Base-by-base conservation (phyloP, 768 basidiomycete genomes). In the Termitomyces sp. region DNA sequence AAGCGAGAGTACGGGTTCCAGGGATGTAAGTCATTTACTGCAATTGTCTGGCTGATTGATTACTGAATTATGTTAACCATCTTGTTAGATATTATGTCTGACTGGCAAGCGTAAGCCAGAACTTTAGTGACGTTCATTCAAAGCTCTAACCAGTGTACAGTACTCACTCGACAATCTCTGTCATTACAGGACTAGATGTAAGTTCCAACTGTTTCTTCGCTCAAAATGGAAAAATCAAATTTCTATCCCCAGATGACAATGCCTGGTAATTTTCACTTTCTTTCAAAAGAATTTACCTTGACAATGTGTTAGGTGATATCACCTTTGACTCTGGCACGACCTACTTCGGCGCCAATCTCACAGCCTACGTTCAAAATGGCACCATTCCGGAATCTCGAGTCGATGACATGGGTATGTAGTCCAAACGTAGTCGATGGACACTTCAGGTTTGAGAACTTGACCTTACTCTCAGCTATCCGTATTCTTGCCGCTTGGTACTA, bases 361-460 rank as follows among this genome's bases (percentile, higher is more conserved):
- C 85, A 0, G 75, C 75, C 27, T 85, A 77, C 48, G 90, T 95
- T 17, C 71, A 79, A 46, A 89, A 93, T 66, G 85, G 85, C 40
- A 85, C 83, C 3, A 88, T 95, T 51, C 78, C 87, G 0, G 75
- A 78, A 60, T 66, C 76, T 3, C 82, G 90, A 5, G 70, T 90
- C 5, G 84, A 87, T 54, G 92, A 95, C 66, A 92, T 93, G 89
- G 85, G 83, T 71, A n/a, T n/a, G n/a, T n/a, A n/a, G n/a, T n/a
- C n/a, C n/a, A n/a, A n/a, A 68, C 65, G 64, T 73, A 73, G 58
- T 71, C 29, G 3, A 44, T 38, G 3, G 11, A 16, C 27, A 11
- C 17, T 37, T 32, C 27, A 23, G 1, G 45, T 40, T 21, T 41
- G 10, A 12, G 5, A 41, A n/a, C 25, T n/a, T 29, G 11, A 31